Evolutionary conservation across 768 basidiomycete genomes (phyloP).

Genomic region (Trametes cinnabarina): DNA sequence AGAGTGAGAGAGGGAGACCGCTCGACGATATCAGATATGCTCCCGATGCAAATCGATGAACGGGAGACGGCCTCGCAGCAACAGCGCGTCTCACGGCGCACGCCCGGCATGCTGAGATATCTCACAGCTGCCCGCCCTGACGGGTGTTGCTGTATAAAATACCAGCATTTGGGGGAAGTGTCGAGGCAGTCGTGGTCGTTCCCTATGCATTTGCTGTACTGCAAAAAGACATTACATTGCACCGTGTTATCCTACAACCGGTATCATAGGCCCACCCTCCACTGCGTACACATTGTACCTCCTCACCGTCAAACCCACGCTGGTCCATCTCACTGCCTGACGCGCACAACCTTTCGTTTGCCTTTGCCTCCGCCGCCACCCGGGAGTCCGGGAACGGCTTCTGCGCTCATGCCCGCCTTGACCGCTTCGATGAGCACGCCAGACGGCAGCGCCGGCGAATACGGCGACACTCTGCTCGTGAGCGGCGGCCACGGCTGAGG

Average conservation of each 20-base stretch:
- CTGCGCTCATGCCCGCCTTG: constrained; percentile 76
- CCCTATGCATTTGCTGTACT: neutral
- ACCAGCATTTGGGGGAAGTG: no score
- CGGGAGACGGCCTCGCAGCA: constrained; percentile 4
- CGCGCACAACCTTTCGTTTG: constrained; percentile 77
- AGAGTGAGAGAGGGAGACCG: neutral
- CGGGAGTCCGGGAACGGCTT: constrained; percentile 40
- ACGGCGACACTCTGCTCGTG: constrained; percentile 70
- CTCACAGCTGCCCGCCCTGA: neutral
- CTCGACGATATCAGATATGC: constrained; percentile 9
- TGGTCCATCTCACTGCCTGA: constrained; percentile 46
- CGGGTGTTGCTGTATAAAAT: no score
- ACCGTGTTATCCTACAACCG: constrained; percentile 10
- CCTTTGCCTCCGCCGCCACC: constrained; percentile 54
- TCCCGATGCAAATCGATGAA: constrained; percentile 8
- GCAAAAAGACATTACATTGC: constrained; percentile 11
- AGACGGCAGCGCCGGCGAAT: constrained; percentile 73
- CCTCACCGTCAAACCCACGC: neutral
- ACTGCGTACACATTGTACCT: neutral
- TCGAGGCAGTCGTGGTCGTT: no score
- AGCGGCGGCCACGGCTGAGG: constrained; percentile 76
- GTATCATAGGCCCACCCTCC: constrained; percentile 4
- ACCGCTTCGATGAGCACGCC: constrained; percentile 81
- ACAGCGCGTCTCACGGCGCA: constrained; percentile 12
- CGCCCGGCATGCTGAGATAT: constrained; percentile 9